These are phyloP conservation scores for Circinella minor DNA, from an alignment of 371 early-diverging fungal genomes.

Conservation along the genomic window DNA sequence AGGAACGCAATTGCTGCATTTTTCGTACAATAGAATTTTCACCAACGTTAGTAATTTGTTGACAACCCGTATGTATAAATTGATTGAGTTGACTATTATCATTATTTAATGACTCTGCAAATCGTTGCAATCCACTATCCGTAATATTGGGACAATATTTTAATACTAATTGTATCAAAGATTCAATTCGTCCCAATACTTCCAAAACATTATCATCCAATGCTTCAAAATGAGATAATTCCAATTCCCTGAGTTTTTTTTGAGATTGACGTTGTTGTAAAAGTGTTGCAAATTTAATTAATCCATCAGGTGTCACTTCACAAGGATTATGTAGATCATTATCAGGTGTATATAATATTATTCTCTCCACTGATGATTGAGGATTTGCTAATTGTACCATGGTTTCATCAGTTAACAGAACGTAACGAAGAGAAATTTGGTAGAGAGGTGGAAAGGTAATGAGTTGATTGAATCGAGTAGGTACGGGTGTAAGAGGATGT, in stretches of 20 bases:
- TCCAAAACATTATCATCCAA: conserved; percentile 1
- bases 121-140: not conserved
- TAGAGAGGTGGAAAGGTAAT: not conserved
- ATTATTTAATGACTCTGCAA: not conserved
- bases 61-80: no score
- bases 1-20: no score
- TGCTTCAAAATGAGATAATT: not conserved
- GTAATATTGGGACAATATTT: not conserved
- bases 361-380: no score
- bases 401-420: not conserved
- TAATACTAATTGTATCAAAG: not conserved
- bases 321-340: no score
- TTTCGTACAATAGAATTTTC: no score
- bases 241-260: no score
- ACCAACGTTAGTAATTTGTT: not conserved
- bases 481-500: not conserved
- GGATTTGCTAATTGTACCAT: not conserved
- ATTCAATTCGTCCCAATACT: not conserved
- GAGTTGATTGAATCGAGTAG: not conserved
- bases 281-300: not conserved
- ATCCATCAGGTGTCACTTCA: not conserved
- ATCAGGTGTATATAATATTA: no score
- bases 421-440: not conserved
- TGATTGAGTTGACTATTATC: no score
- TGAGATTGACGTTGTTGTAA: not conserved